A percentile compares a stretch with the other conserved stretches of the same genome.
Conservation (phyloP, 805 yeast species). For the Pichia paraexigua region DNA sequence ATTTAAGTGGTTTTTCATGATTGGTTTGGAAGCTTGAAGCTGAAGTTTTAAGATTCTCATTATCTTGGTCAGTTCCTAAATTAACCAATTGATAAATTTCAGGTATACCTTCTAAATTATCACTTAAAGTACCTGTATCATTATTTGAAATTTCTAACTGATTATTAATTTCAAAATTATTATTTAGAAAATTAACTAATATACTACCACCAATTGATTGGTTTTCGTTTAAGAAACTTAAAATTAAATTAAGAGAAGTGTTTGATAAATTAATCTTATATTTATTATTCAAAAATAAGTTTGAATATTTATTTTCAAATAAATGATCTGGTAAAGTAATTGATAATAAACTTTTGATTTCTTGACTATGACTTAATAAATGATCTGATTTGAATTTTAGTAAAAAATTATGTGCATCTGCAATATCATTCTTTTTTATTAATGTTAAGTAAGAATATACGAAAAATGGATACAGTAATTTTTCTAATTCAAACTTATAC, state of each 20-base stretch:
- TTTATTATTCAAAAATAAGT: constrained; percentile 61
- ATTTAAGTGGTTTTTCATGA: constrained; percentile 64
- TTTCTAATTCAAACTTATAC: constrained; percentile 79
- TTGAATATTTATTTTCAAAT: constrained; percentile 74
- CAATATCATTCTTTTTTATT: constrained; percentile 51
- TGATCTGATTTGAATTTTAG: constrained; percentile 71
- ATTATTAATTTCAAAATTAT: constrained; percentile 55
- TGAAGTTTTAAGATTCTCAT: constrained; percentile 30
- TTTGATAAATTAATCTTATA: constrained; percentile 71
- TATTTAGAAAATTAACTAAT: constrained; percentile 77
- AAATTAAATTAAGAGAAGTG: constrained; percentile 74
- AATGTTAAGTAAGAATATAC: constrained; percentile 81
- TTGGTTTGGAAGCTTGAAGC: constrained; percentile 18
- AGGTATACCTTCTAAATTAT: constrained; percentile 40
- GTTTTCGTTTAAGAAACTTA: constrained; percentile 84
- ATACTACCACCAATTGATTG: constrained; percentile 89
- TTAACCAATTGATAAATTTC: constrained; percentile 33
- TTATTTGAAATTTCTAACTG: constrained; percentile 36
- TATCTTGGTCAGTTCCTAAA: constrained; percentile 16
- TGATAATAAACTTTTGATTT: constrained; percentile 62
- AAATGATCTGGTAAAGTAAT: constrained; percentile 75
- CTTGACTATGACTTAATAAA: constrained; percentile 66
- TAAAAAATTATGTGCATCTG: constrained; percentile 66
- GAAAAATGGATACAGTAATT: constrained; percentile 86
- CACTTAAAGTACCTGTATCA: constrained; percentile 34